Percentiles rank a stretch among this genome's conserved stretches.
Conservation (phyloP, 2,329 filamentous ascomycete species). For the Penicillium italicum region DNA sequence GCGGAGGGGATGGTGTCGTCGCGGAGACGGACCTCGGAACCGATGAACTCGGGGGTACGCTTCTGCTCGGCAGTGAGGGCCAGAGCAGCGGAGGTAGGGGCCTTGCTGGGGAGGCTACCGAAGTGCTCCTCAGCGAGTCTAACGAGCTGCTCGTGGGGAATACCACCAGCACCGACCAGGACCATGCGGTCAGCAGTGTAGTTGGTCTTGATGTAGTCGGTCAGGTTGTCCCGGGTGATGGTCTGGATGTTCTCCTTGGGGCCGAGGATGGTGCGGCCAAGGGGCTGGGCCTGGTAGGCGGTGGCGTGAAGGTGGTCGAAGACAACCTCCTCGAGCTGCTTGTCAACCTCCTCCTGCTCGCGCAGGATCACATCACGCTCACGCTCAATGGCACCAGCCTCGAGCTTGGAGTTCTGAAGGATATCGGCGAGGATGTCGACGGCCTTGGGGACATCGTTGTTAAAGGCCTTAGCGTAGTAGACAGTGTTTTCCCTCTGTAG, state of each 20-base stretch:
- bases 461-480: slow-evolving; percentile 99
- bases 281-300: slow-evolving; percentile 91
- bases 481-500: slow-evolving; percentile 94
- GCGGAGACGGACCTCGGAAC: slow-evolving; percentile 90
- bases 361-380: slow-evolving; percentile 98
- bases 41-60: slow-evolving; percentile 89
- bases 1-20: slow-evolving; percentile 95
- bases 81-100: slow-evolving; percentile 70
- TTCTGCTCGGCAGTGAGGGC: slow-evolving; percentile 70
- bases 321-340: slow-evolving; percentile 98
- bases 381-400: slow-evolving; percentile 86
- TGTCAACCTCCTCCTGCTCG: slow-evolving; percentile 99
- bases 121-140: slow-evolving; percentile 97
- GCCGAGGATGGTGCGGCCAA: slow-evolving; percentile 95
- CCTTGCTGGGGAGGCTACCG: slow-evolving; percentile 68
- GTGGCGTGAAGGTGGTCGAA: slow-evolving; percentile 99
- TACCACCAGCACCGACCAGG: slow-evolving; percentile 87
- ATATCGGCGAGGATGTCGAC: slow-evolving; percentile 99
- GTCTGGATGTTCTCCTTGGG: slow-evolving; percentile 97
- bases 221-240: slow-evolving; percentile 86
- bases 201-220: slow-evolving; percentile 98
- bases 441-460: slow-evolving; percentile 90
- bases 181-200: slow-evolving; percentile 99
- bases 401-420: slow-evolving; percentile 98
- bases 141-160: slow-evolving; percentile 91